Base-by-base conservation (phyloP, 2,329 filamentous ascomycete genomes). In the Cladosporium sp. region DNA sequence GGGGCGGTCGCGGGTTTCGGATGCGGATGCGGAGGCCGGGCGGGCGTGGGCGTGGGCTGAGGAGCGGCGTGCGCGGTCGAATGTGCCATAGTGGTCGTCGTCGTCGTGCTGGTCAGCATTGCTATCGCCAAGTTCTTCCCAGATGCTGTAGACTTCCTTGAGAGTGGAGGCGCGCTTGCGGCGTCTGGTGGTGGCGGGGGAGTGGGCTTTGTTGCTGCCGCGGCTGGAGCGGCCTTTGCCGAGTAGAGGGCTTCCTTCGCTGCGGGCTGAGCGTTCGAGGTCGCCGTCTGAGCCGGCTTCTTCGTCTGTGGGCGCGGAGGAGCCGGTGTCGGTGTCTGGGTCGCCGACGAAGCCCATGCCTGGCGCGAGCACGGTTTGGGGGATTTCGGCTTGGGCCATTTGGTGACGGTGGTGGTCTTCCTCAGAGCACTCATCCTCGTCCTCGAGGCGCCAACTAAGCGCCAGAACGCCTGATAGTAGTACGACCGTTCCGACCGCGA, bases 371-470 rank as follows among this genome's bases (percentile, higher is more conserved):
- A 84, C 83, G 1, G 86, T 89, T 65, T 80, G 69, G n/a, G 74
- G 71, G 36, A 74, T 67, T 19, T 63, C 69, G 55, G 58, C 53
- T 48, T 59, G 57, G 9, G 47, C 58, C 57, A 60, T 66, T 57
- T 58, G 60, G 57, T 50, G 58, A 54, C 40, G 61, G 55, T 65
- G 56, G 73, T 62, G 62, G 64, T 84, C 80, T 2, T 80, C 76
- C 41, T 80, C 78, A 27, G 71, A 78, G 2, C 79, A 83, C 7
- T 60, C 57, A 17, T 55, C 54, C 61, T 85, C 84, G 62, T 92
- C 88, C 65, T 88, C 89, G 50, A 99, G 79, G 53, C 93, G 85
- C 92, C 93, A 97, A 29, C 91, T 96, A 3, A 99, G 77, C 36
- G 90, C 90, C 13, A 97, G 77, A 2, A 99, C 93, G 38, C 93